Base-by-base conservation (phyloP, 805 yeast genomes). In the Phaffomyces opuntiae region DNA sequence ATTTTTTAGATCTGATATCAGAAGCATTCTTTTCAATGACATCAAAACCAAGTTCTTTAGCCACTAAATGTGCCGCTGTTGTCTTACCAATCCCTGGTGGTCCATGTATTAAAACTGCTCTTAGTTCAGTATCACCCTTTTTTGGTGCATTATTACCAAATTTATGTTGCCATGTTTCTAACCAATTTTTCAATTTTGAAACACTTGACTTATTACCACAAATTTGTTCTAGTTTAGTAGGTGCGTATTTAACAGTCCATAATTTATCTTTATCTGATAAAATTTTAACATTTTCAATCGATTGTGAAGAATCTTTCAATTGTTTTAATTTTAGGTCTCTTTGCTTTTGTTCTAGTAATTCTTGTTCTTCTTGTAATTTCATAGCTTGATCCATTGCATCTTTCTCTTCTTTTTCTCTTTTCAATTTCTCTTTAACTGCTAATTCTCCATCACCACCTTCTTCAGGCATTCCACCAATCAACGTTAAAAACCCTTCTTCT, bases 231-330 rank as follows among this genome's bases (percentile, higher is more conserved):
- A 84, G 49, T 34, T 72, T 72, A 1, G 78, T 75, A 9, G 99
- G 99, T 0, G 98, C 98, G 64, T 93, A 87, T 61, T 81, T 88
- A 5, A 79, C 83, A 0, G 99, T 93, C 99, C 99, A 93, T 47
- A 93, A 67, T 55, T 82, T 83, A 45, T 81, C 87, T 42, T 72
- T 70, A 50, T 75, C 75, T 3, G 75, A 63, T 32, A 72, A 68
- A 37, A 50, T 16, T 29, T 43, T 45, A 5, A 13, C 16, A 26
- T 31, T 33, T 31, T 21, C 37, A 36, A 31, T 14, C 5, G 42
- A 13, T 11, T 9, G 11, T 17, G 41, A 9, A 27, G 3, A 16
- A 6, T 31, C 33, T 32, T 31, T n/a, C 16, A 8, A 27, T 39
- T 25, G 50, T 48, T 36, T 49, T 52, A 1, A 62, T 60, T 36